Evolutionary conservation across 1,284 basidiomycete species (phyloP).

Genomic region (Mycosarcoma mackinlayi): DNA sequence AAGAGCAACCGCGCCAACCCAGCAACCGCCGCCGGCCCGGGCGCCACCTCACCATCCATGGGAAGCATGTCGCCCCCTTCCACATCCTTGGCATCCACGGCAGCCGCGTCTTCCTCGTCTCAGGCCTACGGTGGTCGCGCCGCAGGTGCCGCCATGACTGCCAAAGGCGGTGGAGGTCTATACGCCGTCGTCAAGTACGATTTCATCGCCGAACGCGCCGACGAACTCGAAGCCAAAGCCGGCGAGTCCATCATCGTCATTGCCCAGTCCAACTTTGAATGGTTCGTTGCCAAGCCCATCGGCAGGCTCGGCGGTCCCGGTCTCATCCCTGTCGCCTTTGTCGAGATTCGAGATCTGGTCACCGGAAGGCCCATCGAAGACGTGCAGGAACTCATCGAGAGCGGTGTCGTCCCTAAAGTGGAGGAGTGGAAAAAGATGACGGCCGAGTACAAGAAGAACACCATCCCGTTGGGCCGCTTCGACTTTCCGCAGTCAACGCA

Average conservation of each 20-base stretch:
- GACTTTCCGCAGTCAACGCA: conserved; percentile 45
- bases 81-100: conserved; percentile 2
- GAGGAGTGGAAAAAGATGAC: conserved; percentile 98
- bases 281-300: conserved; percentile 85
- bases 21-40: conserved; percentile 31
- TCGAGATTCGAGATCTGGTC: conserved; percentile 91
- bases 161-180: conserved; percentile 67
- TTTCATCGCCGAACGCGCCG: conserved; percentile 90
- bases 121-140: conserved; percentile 41
- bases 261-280: conserved; percentile 67
- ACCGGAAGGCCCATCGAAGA: conserved; percentile 76
- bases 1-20: conserved; percentile 45
- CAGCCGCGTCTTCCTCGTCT: conserved; percentile 11
- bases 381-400: conserved; percentile 81
- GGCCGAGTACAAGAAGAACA: conserved; percentile 93
- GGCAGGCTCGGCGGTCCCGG: conserved; percentile 92
- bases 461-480: conserved; percentile 84
- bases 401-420: conserved; percentile 87
- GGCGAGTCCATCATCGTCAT: conserved; percentile 86
- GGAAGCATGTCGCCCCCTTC: conserved; percentile 41
- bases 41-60: conserved; percentile 35
- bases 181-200: conserved; percentile 97
- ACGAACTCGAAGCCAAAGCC: conserved; percentile 93
- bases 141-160: conserved; percentile 47
- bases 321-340: conserved; percentile 94